These are phyloP conservation scores for Cymodocea nodosa DNA, from an alignment of 116 monocot genomes.

Conservation along the genomic window DNA sequence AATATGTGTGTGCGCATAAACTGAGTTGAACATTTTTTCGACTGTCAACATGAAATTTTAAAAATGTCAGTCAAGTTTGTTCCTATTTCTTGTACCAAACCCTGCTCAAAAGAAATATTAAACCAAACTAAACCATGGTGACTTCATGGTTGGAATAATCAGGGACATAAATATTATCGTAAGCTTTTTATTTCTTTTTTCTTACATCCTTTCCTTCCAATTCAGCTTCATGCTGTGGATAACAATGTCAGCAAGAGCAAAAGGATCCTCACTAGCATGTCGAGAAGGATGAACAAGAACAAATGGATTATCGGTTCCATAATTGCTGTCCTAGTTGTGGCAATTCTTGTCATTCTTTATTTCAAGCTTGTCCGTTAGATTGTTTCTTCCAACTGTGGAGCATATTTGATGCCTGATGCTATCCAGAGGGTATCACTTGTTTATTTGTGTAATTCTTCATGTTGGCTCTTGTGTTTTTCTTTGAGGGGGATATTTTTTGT, in stretches of 20 bases:
- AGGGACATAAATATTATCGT: neutral
- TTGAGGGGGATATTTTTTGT: too few relatives aligned
- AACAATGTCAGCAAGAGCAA: conserved; percentile 56
- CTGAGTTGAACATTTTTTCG: too few relatives aligned
- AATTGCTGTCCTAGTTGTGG: conserved; percentile 23
- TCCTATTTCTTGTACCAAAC: too few relatives aligned
- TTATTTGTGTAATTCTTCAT: too few relatives aligned
- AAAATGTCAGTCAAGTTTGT: too few relatives aligned
- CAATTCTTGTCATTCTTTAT: conserved; percentile 35
- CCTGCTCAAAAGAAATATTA: too few relatives aligned
- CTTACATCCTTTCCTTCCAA: neutral
- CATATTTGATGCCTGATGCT: neutral
- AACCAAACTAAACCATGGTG: too few relatives aligned
- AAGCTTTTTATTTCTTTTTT: neutral
- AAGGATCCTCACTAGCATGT: conserved; percentile 46
- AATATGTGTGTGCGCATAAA: too few relatives aligned
- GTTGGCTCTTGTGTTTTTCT: too few relatives aligned
- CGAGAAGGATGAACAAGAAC: conserved; percentile 35
- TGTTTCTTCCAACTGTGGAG: neutral
- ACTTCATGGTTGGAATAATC: too few relatives aligned
- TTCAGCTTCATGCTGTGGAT: conserved; percentile 55
- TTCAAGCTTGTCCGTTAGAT: conserved; percentile 35
- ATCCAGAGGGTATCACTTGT: too few relatives aligned
- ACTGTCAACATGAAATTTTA: too few relatives aligned
- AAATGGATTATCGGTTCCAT: conserved; percentile 46